phyloP scores from a whole-genome alignment of 352 stramenopile genomes.

The Phytopythium litorale region DNA sequence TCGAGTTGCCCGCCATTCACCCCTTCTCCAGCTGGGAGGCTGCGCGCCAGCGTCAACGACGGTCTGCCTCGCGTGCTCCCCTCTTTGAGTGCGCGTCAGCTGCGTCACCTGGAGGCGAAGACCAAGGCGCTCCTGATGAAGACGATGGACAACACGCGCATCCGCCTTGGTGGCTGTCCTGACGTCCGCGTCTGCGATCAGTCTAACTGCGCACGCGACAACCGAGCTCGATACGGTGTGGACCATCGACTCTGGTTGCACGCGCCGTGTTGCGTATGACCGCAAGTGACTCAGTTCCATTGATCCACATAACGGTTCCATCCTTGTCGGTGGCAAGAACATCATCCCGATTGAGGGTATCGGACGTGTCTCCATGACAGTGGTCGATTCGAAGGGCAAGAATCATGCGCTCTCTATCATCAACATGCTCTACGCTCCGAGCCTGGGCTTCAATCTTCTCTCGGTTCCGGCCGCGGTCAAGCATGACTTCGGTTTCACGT shows the following conservation, averaged over 20 bases:
- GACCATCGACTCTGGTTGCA: background rate
- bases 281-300: background rate
- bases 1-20: too few species aligned
- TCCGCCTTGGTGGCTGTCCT: background rate
- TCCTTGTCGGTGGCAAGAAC: background rate
- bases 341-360: background rate
- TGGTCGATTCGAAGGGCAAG: background rate
- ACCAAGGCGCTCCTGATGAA: constrained; percentile 18
- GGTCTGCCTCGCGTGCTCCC: background rate
- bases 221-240: background rate
- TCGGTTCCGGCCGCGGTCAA: too few species aligned
- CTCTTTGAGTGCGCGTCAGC: background rate
- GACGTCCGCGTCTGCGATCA: background rate
- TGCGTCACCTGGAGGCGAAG: constrained; percentile 11
- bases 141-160: constrained; percentile 18
- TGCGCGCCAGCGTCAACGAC: too few species aligned
- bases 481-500: too few species aligned
- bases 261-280: background rate
- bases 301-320: background rate
- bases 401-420: background rate
- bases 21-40: too few species aligned
- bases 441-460: background rate
- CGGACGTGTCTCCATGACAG: background rate
- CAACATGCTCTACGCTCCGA: background rate
- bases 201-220: background rate